Conservation (phyloP, 176 grass and related monocot species). For the Oryza meyeriana region DNA sequence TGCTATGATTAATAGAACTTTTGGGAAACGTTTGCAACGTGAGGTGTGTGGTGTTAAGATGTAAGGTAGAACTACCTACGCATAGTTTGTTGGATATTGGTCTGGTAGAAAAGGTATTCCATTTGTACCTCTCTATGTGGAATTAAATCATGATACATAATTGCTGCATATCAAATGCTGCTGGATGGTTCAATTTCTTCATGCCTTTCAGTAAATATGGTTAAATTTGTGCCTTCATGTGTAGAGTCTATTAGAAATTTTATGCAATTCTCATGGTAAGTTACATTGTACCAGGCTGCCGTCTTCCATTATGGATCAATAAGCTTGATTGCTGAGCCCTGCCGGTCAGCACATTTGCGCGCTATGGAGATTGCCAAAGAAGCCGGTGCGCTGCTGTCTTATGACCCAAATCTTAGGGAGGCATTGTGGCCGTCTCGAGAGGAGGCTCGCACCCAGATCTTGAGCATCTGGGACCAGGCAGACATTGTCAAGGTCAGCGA, state of each 20-base stretch:
- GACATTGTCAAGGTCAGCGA: constrained; percentile 97
- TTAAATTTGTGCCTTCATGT: not conserved
- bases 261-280: not conserved
- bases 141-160: not conserved
- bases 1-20: not conserved
- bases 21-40: not conserved
- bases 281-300: constrained; percentile 48
- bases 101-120: not conserved
- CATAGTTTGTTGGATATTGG: not conserved
- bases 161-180: not conserved
- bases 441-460: constrained; percentile 71
- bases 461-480: constrained; percentile 95
- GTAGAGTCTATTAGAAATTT: not conserved
- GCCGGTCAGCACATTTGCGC: constrained; percentile 69
- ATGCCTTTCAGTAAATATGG: not conserved
- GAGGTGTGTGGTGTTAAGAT: not conserved
- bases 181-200: not conserved
- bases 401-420: constrained; percentile 84
- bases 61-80: not conserved
- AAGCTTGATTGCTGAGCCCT: constrained; percentile 90
- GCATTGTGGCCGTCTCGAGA: constrained; percentile 84
- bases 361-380: constrained; percentile 84
- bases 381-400: constrained; percentile 83
- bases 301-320: constrained; percentile 96
- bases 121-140: not conserved